phyloP scores from a whole-genome alignment of 2,329 filamentous ascomycete genomes.

The Colletotrichum kahawae region DNA sequence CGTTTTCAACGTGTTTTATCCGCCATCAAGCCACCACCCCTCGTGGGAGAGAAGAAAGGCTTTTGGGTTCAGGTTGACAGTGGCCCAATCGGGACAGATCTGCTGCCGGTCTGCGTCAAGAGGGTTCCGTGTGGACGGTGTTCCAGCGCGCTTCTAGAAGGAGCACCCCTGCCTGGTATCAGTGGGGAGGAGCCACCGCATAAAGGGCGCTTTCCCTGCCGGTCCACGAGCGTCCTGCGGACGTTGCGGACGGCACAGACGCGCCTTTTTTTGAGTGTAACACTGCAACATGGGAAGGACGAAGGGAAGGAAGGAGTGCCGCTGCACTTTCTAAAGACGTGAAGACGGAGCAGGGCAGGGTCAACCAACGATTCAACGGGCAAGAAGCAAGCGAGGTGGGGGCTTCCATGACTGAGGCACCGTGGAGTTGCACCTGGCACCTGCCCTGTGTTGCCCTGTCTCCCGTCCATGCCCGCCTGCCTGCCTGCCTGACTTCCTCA shows the following conservation, averaged over 20 bases:
- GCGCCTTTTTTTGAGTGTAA: background rate
- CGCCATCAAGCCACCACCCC: background rate
- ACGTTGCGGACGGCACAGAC: background rate
- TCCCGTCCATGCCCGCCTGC: background rate
- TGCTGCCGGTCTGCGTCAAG: constrained; percentile 7
- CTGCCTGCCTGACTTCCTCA: background rate
- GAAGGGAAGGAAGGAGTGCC: background rate
- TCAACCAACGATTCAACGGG: background rate
- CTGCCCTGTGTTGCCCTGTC: background rate
- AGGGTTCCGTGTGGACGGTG: constrained; percentile 7
- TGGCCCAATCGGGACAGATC: background rate
- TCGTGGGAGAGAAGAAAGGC: background rate
- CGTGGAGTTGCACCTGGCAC: background rate
- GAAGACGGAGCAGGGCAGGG: background rate
- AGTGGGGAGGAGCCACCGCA: background rate
- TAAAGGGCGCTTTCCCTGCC: background rate
- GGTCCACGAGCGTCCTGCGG: background rate
- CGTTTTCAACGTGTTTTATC: constrained; percentile 17
- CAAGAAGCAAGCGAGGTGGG: background rate
- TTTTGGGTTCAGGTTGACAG: background rate
- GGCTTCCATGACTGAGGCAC: background rate
- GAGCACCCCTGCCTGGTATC: background rate
- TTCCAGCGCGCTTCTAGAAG: constrained; percentile 18
- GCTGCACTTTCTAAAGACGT: background rate
- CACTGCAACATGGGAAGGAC: background rate